Conservation (phyloP, 176 grass and related monocot species). For the Oryza rufipogon region DNA sequence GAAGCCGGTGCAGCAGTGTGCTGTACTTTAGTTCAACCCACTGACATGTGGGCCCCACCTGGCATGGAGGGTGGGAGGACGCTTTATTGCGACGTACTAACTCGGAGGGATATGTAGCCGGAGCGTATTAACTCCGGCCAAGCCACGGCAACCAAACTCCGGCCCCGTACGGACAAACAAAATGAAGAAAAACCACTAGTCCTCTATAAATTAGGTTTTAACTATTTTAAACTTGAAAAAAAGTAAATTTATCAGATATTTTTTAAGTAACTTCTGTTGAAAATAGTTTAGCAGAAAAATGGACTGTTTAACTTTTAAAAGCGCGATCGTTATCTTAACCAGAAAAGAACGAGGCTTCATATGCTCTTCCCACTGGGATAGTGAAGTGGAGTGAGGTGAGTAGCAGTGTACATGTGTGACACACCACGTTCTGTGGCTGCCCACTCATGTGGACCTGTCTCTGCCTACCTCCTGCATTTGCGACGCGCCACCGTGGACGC, state of each 20-base stretch:
- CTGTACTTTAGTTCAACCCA: constrained; percentile 26
- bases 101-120: too few relatives aligned
- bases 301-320: too few relatives aligned
- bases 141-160: constrained; percentile 10
- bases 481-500: constrained; percentile 28
- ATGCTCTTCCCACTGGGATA: neutral
- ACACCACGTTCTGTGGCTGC: constrained; percentile 47
- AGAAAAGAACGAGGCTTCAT: neutral
- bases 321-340: too few relatives aligned
- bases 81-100: constrained; percentile 30
- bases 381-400: neutral
- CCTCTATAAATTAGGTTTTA: too few relatives aligned
- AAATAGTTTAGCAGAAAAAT: too few relatives aligned
- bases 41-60: neutral
- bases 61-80: neutral
- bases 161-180: too few relatives aligned
- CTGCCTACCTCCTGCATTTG: neutral
- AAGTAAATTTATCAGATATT: too few relatives aligned
- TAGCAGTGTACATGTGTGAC: constrained; percentile 6
- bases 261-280: too few relatives aligned
- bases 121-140: constrained; percentile 22
- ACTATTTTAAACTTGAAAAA: too few relatives aligned
- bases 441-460: constrained; percentile 30
- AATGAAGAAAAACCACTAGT: too few relatives aligned
- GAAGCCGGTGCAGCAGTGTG: neutral